Conservation (phyloP, 163 green algal species). For the Chlorella variabilis region DNA sequence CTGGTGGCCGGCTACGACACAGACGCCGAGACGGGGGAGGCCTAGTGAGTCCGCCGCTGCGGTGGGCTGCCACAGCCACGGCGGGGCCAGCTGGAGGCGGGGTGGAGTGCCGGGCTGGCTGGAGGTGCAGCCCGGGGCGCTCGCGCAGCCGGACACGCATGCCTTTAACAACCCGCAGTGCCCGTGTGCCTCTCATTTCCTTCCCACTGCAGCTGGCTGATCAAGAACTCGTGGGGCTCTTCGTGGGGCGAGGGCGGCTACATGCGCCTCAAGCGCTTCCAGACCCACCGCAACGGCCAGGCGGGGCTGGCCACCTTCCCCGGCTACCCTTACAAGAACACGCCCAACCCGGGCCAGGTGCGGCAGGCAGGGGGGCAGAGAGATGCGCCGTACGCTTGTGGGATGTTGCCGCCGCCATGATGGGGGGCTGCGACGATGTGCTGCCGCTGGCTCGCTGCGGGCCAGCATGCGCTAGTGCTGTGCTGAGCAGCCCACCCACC, state of each 20-base stretch:
- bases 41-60: conserved; percentile 9
- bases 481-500: too few species aligned
- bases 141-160: too few species aligned
- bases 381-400: not conserved
- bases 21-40: not conserved
- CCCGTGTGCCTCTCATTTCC: too few species aligned
- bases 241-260: conserved; percentile 44
- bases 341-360: conserved; percentile 21
- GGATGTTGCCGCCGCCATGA: too few species aligned
- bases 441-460: too few species aligned
- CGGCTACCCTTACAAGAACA: conserved; percentile 24
- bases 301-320: conserved; percentile 39
- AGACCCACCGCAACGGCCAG: conserved; percentile 12
- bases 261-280: conserved; percentile 20
- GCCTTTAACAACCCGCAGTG: too few species aligned
- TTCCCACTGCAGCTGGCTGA: conserved; percentile 29
- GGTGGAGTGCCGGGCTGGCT: too few species aligned
- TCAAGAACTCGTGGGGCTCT: conserved; percentile 43
- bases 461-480: too few species aligned
- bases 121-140: too few species aligned
- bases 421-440: too few species aligned
- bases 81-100: too few species aligned
- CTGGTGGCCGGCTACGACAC: conserved; percentile 51
- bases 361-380: not conserved
- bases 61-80: too few species aligned